phyloP scores from a whole-genome alignment of 2,329 filamentous ascomycete species.

The Thielaviopsis ethacetica region DNA sequence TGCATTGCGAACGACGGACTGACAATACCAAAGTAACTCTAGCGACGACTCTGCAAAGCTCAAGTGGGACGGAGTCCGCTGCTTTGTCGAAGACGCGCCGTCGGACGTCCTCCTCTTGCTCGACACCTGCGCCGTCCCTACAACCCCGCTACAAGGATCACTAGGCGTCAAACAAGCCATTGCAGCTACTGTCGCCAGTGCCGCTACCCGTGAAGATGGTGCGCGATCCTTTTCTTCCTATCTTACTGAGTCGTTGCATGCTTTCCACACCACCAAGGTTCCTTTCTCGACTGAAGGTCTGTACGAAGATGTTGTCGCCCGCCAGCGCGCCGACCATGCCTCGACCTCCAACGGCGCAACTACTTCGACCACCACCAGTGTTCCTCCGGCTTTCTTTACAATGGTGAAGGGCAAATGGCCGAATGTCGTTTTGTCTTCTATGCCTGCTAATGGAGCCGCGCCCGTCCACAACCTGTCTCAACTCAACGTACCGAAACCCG shows the following conservation, averaged over 20 bases:
- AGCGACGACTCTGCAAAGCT: conserved; percentile 42
- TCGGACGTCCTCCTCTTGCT: conserved; percentile 47
- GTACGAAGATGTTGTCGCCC: conserved; percentile 35
- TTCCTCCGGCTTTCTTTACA: conserved; percentile 36
- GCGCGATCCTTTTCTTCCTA: conserved; percentile 42
- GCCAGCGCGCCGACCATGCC: conserved; percentile 28
- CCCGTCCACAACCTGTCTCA: conserved; percentile 6
- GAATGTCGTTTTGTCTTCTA: conserved; percentile 3
- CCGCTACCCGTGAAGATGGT: conserved; percentile 20
- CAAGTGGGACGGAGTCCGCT: conserved; percentile 47
- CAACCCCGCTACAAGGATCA: conserved; percentile 32
- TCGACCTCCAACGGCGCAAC: conserved; percentile 32
- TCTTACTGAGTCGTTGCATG: conserved; percentile 37
- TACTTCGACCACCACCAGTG: conserved; percentile 19
- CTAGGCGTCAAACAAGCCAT: conserved; percentile 46
- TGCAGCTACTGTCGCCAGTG: conserved; percentile 39
- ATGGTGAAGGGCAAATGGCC: conserved; percentile 37
- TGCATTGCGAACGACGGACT: conserved; percentile 16
- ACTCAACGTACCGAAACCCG: conserved; percentile 8
- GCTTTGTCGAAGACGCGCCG: conserved; percentile 43
- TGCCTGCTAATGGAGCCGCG: neutral
- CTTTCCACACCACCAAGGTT: conserved; percentile 28
- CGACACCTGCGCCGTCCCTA: conserved; percentile 42
- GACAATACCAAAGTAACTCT: conserved; percentile 31
- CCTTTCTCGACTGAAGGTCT: conserved; percentile 40